Evolutionary conservation across 352 stramenopile species (phyloP), one percentile per base, ranked within the genome.

Genomic region (Phytophthora brassicae): DNA sequence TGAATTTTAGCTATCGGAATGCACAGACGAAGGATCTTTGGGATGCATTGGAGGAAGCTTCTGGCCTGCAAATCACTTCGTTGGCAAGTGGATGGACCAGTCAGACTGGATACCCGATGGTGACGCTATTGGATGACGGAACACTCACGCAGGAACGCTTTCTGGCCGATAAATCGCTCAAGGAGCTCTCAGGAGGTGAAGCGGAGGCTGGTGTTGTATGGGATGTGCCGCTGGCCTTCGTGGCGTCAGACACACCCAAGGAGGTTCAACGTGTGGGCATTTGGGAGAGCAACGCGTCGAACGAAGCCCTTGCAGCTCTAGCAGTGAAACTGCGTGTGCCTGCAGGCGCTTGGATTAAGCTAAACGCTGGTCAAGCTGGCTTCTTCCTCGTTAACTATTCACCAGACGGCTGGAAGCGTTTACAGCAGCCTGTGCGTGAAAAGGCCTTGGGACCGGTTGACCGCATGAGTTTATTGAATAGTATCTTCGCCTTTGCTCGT

Each of bases 381-480:
- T 97, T 97, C 39, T 97, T 98, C 80, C 80, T 97, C 22, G 95
- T 99, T 17, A 94, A 97, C 46, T 98, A 98, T 68, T 89, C 88
- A 0, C 60, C 79, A 2, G 71, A 84, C 51, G 95, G 95, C 69
- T 94, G 97, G 74, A 70, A 79, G 14, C 74, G 77, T n/a, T 79
- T 98, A 14, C 74, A 86, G 48, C 68, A 75, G 76, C 70, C 77
- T 4, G 83, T 92, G 47, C 52, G 63, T 2, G 75, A 88, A 20
- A 68, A 79, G 26, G 55, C 56, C 9, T 65, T 99, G 35, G 70
- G 66, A 20, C 62, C 89, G 9, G 75, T 92, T 4, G 97, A 99
- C 74, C 88, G 96, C 8, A 94, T 97, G 60, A 97, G 92, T 31
- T 65, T 99, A 54, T 72, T 99, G 7, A 92, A 83, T 59, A 97